Conservation (phyloP, 306 rosid genomes). For the Malus domestica region DNA sequence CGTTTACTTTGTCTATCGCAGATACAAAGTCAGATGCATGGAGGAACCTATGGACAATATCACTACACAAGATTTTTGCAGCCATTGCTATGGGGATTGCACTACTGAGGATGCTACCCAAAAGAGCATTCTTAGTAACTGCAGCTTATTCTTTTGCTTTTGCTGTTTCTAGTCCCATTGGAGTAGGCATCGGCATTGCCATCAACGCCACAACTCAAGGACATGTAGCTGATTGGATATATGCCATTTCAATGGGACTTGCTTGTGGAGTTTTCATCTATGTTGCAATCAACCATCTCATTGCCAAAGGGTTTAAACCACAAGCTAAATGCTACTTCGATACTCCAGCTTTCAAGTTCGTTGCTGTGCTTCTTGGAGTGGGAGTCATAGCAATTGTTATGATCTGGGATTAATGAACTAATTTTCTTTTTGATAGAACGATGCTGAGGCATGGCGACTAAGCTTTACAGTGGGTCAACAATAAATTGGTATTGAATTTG, state of each 20-base stretch:
- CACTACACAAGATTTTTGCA: slow-evolving; percentile 76
- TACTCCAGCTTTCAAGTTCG: slow-evolving; percentile 51
- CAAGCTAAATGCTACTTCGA: slow-evolving; percentile 25
- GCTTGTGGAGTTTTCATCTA: slow-evolving; percentile 77
- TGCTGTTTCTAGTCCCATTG: slow-evolving; percentile 66
- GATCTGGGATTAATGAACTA: slow-evolving; percentile 52
- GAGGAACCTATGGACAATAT: slow-evolving; percentile 79
- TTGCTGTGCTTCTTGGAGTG: slow-evolving; percentile 63
- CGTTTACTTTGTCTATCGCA: background rate
- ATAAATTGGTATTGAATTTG: background rate
- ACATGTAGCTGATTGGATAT: slow-evolving; percentile 55
- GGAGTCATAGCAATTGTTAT: slow-evolving; percentile 59
- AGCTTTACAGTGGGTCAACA: background rate
- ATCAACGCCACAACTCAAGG: slow-evolving; percentile 66
- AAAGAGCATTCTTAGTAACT: slow-evolving; percentile 49
- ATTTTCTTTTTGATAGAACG: background rate
- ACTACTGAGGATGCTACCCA: slow-evolving; percentile 57
- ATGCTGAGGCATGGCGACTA: too few species aligned
- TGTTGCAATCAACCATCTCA: slow-evolving; percentile 73
- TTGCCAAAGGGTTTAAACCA: slow-evolving; percentile 59
- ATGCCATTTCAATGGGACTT: slow-evolving; percentile 66
- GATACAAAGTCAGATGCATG: slow-evolving; percentile 62
- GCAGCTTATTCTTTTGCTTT: slow-evolving; percentile 53
- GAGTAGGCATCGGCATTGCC: slow-evolving; percentile 75
- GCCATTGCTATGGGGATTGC: slow-evolving; percentile 81